Percentiles rank a stretch among this genome's conserved stretches.
These are phyloP conservation scores for Kernera saxatilis DNA, from an alignment of 345 rosid genomes.

Conservation along the genomic window DNA sequence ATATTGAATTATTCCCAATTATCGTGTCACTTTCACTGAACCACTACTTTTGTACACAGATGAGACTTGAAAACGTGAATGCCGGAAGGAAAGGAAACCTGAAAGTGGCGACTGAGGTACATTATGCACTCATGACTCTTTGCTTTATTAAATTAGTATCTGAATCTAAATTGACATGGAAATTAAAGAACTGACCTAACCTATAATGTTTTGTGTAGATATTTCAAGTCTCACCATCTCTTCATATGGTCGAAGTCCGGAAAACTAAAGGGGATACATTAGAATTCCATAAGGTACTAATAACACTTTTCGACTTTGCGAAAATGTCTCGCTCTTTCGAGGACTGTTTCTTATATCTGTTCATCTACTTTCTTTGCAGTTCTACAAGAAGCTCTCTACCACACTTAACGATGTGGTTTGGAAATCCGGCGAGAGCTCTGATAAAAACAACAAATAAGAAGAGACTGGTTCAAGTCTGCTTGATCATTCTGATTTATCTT, in stretches of 20 bases:
- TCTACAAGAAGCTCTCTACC: slow-evolving; percentile 83
- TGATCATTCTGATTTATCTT: neutral
- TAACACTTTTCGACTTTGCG: neutral
- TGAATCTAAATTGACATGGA: neutral
- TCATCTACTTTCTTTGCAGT: slow-evolving; percentile 42
- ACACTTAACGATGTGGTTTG: slow-evolving; percentile 89
- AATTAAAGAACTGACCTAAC: neutral
- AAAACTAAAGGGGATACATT: slow-evolving; percentile 96
- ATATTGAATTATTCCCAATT: neutral
- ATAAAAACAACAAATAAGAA: slow-evolving; percentile 16
- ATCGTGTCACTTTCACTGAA: neutral
- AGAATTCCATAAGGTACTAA: slow-evolving; percentile 85
- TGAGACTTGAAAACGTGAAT: slow-evolving; percentile 88
- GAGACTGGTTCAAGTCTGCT: neutral
- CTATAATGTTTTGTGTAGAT: slow-evolving; percentile 42
- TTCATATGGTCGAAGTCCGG: slow-evolving; percentile 90
- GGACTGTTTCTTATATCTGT: neutral
- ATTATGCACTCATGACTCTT: neutral
- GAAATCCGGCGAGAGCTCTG: slow-evolving; percentile 92
- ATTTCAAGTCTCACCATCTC: slow-evolving; percentile 94
- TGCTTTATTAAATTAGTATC: neutral
- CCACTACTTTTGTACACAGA: slow-evolving; percentile 33
- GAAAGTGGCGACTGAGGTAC: slow-evolving; percentile 90
- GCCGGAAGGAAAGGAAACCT: slow-evolving; percentile 98
- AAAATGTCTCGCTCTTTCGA: neutral